Percentiles rank a stretch among this genome's conserved stretches.
Conservation (phyloP, 805 yeast species). For the Tetrapisispora pingtungensis region DNA sequence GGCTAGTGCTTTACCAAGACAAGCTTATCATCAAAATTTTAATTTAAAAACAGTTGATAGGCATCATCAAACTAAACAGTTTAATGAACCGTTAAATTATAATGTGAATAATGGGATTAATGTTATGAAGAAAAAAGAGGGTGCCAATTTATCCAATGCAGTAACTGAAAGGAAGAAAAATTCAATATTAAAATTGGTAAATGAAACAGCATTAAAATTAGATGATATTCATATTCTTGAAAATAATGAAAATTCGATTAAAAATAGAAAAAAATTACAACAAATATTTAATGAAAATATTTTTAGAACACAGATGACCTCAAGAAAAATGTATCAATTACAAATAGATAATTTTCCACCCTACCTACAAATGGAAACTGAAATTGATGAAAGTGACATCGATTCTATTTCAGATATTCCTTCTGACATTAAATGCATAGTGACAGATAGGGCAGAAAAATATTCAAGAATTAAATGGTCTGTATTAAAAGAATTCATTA, state of each 20-base stretch:
- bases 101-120: not conserved
- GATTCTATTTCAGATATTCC: not conserved
- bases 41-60: not conserved
- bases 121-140: not conserved
- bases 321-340: slow-evolving; percentile 27
- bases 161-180: slow-evolving; percentile 2
- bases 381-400: slow-evolving; percentile 1
- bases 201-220: slow-evolving; percentile 1
- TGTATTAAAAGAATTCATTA: slow-evolving; percentile 31
- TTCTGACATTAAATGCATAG: slow-evolving; percentile 1
- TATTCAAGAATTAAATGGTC: slow-evolving; percentile 30
- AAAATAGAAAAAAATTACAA: slow-evolving; percentile 15
- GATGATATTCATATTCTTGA: slow-evolving; percentile 1
- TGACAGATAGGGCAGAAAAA: slow-evolving; percentile 19
- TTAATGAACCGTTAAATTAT: not conserved
- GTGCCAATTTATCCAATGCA: not conserved
- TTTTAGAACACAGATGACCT: slow-evolving; percentile 29
- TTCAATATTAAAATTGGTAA: slow-evolving; percentile 3
- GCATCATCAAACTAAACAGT: not conserved
- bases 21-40: slow-evolving; percentile 4
- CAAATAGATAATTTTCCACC: slow-evolving; percentile 27
- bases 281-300: slow-evolving; percentile 26
- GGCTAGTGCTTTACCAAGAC: not conserved
- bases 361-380: slow-evolving; percentile 20
- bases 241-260: not conserved